A percentile compares a stretch with the other conserved stretches of the same genome.
These are phyloP conservation scores for Verticillium albo-atrum DNA, from an alignment of 2,329 filamentous ascomycete species.

Conservation along the genomic window DNA sequence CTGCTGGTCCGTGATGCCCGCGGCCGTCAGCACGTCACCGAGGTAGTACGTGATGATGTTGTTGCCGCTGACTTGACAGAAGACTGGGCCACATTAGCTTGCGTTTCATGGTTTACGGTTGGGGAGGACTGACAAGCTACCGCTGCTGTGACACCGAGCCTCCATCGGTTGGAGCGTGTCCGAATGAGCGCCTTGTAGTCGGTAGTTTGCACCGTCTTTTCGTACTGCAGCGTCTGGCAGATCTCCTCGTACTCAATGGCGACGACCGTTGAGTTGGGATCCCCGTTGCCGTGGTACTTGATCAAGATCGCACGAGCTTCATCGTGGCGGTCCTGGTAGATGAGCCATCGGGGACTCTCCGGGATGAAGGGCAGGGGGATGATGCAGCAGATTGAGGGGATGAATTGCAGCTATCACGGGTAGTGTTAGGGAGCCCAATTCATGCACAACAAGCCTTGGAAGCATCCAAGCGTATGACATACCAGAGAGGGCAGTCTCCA, in stretches of 20 bases:
- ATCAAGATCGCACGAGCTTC: conserved; percentile 39
- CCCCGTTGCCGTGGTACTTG: conserved; percentile 25
- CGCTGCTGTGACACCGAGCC: not conserved
- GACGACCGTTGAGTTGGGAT: conserved; percentile 32
- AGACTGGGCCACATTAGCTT: conserved; percentile 16
- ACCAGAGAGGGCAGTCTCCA: conserved; percentile 1
- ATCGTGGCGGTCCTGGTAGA: conserved; percentile 1
- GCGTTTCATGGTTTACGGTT: conserved; percentile 9
- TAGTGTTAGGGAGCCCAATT: not conserved
- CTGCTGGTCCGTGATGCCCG: conserved; percentile 25
- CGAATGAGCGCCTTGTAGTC: conserved; percentile 39
- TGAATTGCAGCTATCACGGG: not conserved
- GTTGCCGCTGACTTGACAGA: conserved; percentile 40
- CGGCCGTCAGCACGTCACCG: conserved; percentile 40
- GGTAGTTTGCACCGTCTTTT: not conserved
- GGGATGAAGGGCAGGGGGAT: not conserved
- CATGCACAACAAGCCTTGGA: too few relatives aligned
- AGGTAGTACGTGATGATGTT: conserved; percentile 44
- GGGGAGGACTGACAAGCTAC: not conserved
- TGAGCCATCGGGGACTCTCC: conserved; percentile 2
- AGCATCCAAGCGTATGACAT: not conserved
- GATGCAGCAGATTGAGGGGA: not conserved
- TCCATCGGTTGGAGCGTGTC: conserved; percentile 25
- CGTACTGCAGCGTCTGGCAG: conserved; percentile 1
- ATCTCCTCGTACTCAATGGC: conserved; percentile 46